These are phyloP conservation scores for Physcomitrium patens DNA, from an alignment of 225 moss, liverwort and hornwort species.

Conservation along the genomic window DNA sequence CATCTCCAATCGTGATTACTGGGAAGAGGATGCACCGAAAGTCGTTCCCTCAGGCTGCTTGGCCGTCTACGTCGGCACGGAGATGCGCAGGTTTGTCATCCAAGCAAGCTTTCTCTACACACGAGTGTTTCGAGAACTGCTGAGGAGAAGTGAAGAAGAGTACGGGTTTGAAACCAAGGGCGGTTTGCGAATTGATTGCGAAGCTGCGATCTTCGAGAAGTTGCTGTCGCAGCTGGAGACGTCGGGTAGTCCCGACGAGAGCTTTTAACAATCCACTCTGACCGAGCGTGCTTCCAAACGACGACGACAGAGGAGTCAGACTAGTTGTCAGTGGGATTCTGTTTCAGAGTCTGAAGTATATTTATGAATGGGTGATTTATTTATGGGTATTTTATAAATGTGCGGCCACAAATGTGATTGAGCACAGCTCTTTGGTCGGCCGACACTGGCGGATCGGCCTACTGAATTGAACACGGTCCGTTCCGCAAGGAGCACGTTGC, in stretches of 20 bases:
- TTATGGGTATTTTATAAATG: background rate
- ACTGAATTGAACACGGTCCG: too few species aligned
- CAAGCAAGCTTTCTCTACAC: slow-evolving; percentile 50
- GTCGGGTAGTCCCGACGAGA: background rate
- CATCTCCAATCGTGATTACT: slow-evolving; percentile 14
- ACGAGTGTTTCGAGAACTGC: slow-evolving; percentile 46
- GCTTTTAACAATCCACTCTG: background rate
- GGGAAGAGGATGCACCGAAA: slow-evolving; percentile 38
- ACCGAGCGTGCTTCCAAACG: slow-evolving; percentile 1
- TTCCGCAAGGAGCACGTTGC: too few species aligned
- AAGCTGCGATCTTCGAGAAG: slow-evolving; percentile 44
- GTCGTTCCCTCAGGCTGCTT: slow-evolving; percentile 61
- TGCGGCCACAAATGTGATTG: slow-evolving; percentile 11
- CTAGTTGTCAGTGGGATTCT: too few species aligned
- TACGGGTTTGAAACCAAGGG: slow-evolving; percentile 57
- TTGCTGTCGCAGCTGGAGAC: slow-evolving; percentile 53
- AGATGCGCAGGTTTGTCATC: slow-evolving; percentile 62
- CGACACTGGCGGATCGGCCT: background rate
- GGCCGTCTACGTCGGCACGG: slow-evolving; percentile 61
- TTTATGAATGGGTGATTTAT: background rate
- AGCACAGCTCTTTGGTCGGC: slow-evolving; percentile 14
- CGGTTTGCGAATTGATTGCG: slow-evolving; percentile 59
- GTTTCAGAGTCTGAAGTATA: too few species aligned
- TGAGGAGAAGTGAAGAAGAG: slow-evolving; percentile 59
- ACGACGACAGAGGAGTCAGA: background rate